phyloP scores from a whole-genome alignment of 2,329 filamentous ascomycete species.

The Microsporum canis region DNA sequence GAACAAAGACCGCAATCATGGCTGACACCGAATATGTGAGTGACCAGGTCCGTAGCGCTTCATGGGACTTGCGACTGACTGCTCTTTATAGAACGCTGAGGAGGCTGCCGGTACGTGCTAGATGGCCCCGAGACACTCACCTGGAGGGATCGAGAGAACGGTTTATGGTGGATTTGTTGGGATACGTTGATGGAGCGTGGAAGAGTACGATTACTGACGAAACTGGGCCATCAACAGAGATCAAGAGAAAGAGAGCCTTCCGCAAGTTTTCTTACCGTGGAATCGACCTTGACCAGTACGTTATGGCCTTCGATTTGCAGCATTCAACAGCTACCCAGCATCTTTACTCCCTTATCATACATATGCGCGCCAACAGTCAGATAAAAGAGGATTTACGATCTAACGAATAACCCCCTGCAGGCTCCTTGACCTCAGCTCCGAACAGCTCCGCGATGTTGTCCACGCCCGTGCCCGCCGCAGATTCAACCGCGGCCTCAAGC shows the following conservation, averaged over 20 bases:
- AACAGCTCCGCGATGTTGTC: constrained; percentile 98
- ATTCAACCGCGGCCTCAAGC: constrained; percentile 99
- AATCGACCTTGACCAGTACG: constrained; percentile 98
- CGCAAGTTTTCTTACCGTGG: constrained; percentile 99
- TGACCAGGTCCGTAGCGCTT: constrained; percentile 21
- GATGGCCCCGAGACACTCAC: not conserved
- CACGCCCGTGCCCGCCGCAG: constrained; percentile 96
- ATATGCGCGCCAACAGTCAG: not conserved
- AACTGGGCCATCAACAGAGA: constrained; percentile 46
- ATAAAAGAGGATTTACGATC: constrained; percentile 1
- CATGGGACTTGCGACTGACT: constrained; percentile 20
- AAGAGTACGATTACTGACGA: not conserved
- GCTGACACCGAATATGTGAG: constrained; percentile 82
- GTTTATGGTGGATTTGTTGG: not conserved
- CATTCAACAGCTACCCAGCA: not conserved
- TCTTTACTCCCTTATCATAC: no score
- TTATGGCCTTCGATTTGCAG: constrained; percentile 17
- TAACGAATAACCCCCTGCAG: constrained; percentile 42
- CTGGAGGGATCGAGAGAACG: not conserved
- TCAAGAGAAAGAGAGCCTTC: constrained; percentile 99
- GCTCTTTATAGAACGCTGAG: constrained; percentile 66
- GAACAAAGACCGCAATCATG: constrained; percentile 54
- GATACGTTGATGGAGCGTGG: not conserved
- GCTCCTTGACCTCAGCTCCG: constrained; percentile 96
- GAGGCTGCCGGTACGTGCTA: constrained; percentile 66